Conservation (phyloP, 805 yeast genomes). For the Saccharomycopsis javanensis region DNA sequence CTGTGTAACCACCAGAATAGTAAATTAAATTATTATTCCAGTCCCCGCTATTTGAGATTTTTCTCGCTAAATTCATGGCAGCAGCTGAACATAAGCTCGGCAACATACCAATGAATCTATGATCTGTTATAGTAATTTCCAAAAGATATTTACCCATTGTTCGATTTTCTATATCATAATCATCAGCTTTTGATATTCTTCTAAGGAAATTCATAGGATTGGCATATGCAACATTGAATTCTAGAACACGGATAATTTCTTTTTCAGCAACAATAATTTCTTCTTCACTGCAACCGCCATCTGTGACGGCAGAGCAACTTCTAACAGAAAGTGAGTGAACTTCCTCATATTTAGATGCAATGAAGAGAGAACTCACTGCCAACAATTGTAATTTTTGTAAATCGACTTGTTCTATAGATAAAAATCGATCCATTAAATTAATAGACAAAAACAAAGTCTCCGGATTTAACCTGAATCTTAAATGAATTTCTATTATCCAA, state of each 20-base stretch:
- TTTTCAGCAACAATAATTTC: constrained; percentile 80
- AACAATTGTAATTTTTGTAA: constrained; percentile 74
- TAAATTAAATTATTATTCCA: constrained; percentile 87
- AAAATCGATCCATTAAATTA: constrained; percentile 79
- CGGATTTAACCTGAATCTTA: constrained; percentile 70
- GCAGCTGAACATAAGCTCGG: constrained; percentile 83
- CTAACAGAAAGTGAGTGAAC: constrained; percentile 79
- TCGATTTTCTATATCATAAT: constrained; percentile 74
- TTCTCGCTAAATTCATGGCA: constrained; percentile 75
- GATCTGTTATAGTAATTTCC: constrained; percentile 70
- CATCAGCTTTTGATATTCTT: constrained; percentile 84
- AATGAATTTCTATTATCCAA: constrained; percentile 88
- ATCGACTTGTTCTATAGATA: constrained; percentile 63
- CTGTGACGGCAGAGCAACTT: constrained; percentile 81
- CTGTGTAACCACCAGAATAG: constrained; percentile 84
- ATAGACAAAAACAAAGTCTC: constrained; percentile 79
- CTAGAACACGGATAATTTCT: constrained; percentile 58
- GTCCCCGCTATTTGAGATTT: constrained; percentile 54
- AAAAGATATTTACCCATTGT: constrained; percentile 77
- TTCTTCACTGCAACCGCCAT: constrained; percentile 71
- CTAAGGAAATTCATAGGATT: constrained; percentile 85
- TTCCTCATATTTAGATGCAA: constrained; percentile 91
- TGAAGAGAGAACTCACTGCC: constrained; percentile 77
- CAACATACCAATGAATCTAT: constrained; percentile 57
- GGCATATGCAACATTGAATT: constrained; percentile 73